Conservation (phyloP, 1,284 basidiomycete species). For the Cystobasidium pallidum region DNA sequence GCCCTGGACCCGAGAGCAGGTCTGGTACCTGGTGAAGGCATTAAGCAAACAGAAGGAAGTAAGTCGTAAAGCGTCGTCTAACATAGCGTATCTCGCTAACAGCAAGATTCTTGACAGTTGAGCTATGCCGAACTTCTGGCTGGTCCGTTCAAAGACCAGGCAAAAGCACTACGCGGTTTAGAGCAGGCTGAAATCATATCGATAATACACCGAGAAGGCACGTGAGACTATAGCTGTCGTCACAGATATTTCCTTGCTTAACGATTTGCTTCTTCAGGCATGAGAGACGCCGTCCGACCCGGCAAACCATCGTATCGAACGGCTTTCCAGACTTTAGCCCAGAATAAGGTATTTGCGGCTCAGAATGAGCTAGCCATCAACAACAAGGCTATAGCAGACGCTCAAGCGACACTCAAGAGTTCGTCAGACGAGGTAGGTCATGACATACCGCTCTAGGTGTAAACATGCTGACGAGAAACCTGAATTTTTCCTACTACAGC, state of each 20-base stretch:
- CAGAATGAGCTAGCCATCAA: constrained; percentile 81
- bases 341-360: constrained; percentile 78
- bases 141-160: constrained; percentile 90
- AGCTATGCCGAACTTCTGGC: constrained; percentile 81
- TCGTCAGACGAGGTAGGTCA: constrained; percentile 73
- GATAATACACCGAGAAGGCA: constrained; percentile 74
- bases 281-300: constrained; percentile 80
- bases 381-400: constrained; percentile 68
- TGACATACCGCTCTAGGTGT: constrained; percentile 57
- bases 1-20: constrained; percentile 84
- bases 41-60: constrained; percentile 75
- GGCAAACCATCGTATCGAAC: constrained; percentile 87
- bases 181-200: constrained; percentile 87
- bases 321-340: constrained; percentile 78
- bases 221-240: constrained; percentile 44
- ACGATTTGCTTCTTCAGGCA: constrained; percentile 64
- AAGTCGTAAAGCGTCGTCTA: constrained; percentile 39
- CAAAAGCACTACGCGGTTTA: constrained; percentile 76
- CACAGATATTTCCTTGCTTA: constrained; percentile 1
- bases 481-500: constrained; percentile 5
- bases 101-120: constrained; percentile 60
- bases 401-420: constrained; percentile 68
- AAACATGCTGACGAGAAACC: neutral
- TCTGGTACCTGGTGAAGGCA: constrained; percentile 78
- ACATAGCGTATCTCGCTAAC: constrained; percentile 16